Conservation (phyloP, 2,329 filamentous ascomycete species). For the Stemphylium lycopersici region DNA sequence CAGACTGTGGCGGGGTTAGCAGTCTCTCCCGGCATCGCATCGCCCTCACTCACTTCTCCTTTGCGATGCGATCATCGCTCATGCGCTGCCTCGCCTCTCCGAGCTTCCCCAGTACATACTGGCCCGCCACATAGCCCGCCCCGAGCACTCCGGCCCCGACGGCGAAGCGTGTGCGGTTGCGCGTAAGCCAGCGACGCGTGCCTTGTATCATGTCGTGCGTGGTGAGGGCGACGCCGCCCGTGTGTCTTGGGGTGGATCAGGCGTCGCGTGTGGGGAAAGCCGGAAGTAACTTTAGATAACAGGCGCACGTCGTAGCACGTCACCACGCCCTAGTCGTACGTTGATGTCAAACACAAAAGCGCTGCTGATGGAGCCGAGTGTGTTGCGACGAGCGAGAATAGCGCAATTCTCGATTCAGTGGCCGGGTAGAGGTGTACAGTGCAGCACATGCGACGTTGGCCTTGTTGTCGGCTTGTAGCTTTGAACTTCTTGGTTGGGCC, state of each 20-base stretch:
- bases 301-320: conserved; percentile 9
- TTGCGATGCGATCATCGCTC: conserved; percentile 92
- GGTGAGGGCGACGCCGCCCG: conserved; percentile 5
- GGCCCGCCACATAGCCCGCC: conserved; percentile 87
- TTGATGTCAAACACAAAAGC: background rate
- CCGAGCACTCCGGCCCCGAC: conserved; percentile 87
- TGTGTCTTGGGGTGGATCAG: conserved; percentile 12
- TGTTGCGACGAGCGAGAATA: background rate
- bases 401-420: background rate
- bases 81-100: conserved; percentile 94
- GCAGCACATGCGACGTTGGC: conserved; percentile 18
- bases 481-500: conserved; percentile 17
- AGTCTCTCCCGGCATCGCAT: too few species aligned
- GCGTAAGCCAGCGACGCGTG: conserved; percentile 87
- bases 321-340: conserved; percentile 7
- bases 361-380: background rate
- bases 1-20: conserved; percentile 63
- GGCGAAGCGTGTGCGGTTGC: conserved; percentile 88
- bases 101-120: conserved; percentile 91
- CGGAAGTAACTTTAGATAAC: conserved; percentile 3
- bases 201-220: conserved; percentile 65
- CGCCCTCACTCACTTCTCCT: conserved; percentile 77
- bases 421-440: background rate
- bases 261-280: conserved; percentile 21
- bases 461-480: conserved; percentile 14